Conservation (phyloP, 345 rosid species). For the Acer campestre region DNA sequence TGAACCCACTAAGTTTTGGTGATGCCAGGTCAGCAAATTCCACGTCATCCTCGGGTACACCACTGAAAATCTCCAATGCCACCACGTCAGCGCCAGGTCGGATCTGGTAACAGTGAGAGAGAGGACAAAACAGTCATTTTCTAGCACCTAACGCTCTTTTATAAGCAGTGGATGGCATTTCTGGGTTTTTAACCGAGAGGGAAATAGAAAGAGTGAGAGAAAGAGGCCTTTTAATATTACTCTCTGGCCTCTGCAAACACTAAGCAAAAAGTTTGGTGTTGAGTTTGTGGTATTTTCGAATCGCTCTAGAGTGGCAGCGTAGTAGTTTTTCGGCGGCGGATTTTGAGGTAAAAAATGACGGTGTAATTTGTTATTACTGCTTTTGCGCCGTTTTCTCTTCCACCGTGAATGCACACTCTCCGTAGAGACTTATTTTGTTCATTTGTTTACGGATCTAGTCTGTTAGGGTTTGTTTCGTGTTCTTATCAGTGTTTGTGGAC, state of each 20-base stretch:
- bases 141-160: constrained; percentile 29
- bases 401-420: background rate
- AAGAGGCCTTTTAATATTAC: background rate
- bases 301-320: background rate
- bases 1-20: background rate
- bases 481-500: background rate
- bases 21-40: background rate
- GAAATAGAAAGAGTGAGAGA: background rate
- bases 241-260: background rate
- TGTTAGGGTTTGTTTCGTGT: background rate
- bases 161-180: constrained; percentile 24
- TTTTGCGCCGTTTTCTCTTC: background rate
- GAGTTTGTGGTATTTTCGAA: background rate
- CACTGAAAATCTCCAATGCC: background rate
- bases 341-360: constrained; percentile 11
- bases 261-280: background rate
- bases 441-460: constrained; percentile 6
- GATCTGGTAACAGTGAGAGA: background rate
- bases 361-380: background rate
- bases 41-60: background rate
- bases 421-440: background rate
- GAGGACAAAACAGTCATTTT: constrained; percentile 42
- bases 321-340: constrained; percentile 18
- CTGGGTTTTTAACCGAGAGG: background rate
- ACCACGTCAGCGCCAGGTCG: background rate